These are phyloP conservation scores for Carpinus fangiana DNA, from an alignment of 306 rosid genomes.

Conservation along the genomic window DNA sequence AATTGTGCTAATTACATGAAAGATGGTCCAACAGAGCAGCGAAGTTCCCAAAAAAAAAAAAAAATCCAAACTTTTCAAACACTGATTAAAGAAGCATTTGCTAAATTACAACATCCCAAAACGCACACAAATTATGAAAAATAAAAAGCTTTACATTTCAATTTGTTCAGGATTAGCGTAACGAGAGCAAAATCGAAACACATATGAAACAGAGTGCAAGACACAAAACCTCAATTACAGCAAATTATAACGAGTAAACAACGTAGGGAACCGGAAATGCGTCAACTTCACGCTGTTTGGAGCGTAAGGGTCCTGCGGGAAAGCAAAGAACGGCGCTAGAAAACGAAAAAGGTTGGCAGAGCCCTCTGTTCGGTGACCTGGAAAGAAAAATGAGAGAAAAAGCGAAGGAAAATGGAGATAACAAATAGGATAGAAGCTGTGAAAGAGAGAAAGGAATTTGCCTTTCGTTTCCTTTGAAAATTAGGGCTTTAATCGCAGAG, in stretches of 20 bases:
- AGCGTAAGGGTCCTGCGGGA: not conserved
- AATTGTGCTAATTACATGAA: not conserved
- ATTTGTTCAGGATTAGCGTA: not conserved
- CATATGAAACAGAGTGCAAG: constrained; percentile 15
- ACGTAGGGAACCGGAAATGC: not conserved
- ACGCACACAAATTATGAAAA: not conserved
- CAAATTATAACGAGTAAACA: not conserved
- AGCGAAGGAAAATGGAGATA: not conserved
- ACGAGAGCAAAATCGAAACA: not conserved
- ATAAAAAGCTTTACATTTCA: not conserved
- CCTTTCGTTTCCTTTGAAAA: not conserved
- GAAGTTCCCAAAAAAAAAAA: not conserved
- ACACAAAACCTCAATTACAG: not conserved
- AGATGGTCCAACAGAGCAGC: not conserved
- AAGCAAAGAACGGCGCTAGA: not conserved
- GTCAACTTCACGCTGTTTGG: not conserved
- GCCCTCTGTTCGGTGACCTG: not conserved
- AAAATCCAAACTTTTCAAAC: not conserved
- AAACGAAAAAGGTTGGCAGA: not conserved
- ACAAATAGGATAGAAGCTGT: not conserved
- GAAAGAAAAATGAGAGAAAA: not conserved
- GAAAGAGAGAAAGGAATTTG: not conserved
- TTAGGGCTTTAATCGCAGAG: not conserved
- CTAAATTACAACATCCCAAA: not conserved
- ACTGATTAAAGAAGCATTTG: not conserved